A percentile compares a stretch with the other conserved stretches of the same genome.
Conservation (phyloP, 1,139 yeast species). For the Sugiyamaella xylanicola region DNA sequence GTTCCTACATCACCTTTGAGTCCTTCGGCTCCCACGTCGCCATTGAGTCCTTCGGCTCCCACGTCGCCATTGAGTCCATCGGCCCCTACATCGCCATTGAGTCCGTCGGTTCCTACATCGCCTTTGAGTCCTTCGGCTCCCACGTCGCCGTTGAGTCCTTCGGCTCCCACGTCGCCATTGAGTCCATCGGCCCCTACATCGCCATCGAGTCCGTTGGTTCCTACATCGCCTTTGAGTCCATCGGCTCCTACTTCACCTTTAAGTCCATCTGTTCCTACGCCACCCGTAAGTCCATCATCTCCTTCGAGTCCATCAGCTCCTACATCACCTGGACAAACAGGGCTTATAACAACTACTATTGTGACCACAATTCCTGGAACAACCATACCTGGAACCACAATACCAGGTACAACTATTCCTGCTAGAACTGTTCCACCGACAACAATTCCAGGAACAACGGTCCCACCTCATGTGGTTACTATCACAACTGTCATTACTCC, state of each 20-base stretch:
- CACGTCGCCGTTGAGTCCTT: background rate
- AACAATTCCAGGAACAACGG: conserved; percentile 24
- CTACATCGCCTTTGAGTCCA: conserved; percentile 1
- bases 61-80: background rate
- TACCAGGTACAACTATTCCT: conserved; percentile 28
- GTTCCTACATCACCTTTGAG: background rate
- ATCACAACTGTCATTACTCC: conserved; percentile 19
- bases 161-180: conserved; percentile 1
- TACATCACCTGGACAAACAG: background rate
- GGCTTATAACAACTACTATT: conserved; percentile 1
- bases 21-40: background rate
- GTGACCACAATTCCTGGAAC: conserved; percentile 17
- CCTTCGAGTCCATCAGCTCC: conserved; percentile 6
- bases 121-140: background rate
- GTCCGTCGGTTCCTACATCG: background rate
- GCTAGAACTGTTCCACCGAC: conserved; percentile 27
- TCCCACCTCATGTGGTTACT: conserved; percentile 26
- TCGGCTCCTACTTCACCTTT: background rate
- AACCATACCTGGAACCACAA: conserved; percentile 21
- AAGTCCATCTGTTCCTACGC: background rate
- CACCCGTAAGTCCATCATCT: background rate
- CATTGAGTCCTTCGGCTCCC: background rate
- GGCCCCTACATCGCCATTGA: background rate
- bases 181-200: background rate
- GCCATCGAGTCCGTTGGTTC: background rate